These are phyloP conservation scores for Pythium plurisporium DNA, from an alignment of 352 stramenopile genomes.

Conservation along the genomic window DNA sequence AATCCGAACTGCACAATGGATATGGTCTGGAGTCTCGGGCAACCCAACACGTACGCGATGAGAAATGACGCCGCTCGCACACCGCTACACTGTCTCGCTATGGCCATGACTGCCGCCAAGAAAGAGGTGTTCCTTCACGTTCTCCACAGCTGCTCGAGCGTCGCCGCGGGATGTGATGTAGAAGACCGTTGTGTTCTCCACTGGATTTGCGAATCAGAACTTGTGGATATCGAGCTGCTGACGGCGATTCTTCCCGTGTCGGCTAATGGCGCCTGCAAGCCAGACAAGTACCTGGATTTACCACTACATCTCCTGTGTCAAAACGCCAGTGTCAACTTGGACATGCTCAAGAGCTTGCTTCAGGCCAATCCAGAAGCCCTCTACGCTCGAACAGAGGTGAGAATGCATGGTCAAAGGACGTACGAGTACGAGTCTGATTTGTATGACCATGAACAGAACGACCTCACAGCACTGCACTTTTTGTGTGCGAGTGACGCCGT, in stretches of 20 bases:
- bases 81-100: constrained; percentile 43
- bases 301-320: constrained; percentile 54
- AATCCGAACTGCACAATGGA: constrained; percentile 42
- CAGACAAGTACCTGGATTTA: constrained; percentile 32
- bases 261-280: background rate
- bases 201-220: constrained; percentile 41
- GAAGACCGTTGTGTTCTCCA: constrained; percentile 50
- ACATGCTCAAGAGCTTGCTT: constrained; percentile 32
- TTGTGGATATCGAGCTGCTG: constrained; percentile 19
- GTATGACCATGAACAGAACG: constrained; percentile 23
- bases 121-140: constrained; percentile 34
- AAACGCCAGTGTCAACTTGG: constrained; percentile 27
- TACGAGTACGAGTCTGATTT: background rate
- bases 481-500: constrained; percentile 48
- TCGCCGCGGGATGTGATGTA: constrained; percentile 31
- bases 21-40: constrained; percentile 34
- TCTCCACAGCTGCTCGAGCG: constrained; percentile 28
- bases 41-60: constrained; percentile 27
- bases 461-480: constrained; percentile 41
- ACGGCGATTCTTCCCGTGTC: constrained; percentile 22
- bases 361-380: constrained; percentile 27
- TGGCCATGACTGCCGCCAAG: constrained; percentile 20
- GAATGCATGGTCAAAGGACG: background rate
- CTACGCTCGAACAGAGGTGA: constrained; percentile 30
- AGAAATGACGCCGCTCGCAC: constrained; percentile 32